Percentiles rank a stretch among this genome's conserved stretches.
Conservation (phyloP, 2,329 filamentous ascomycete species). For the Colletotrichum salicis region DNA sequence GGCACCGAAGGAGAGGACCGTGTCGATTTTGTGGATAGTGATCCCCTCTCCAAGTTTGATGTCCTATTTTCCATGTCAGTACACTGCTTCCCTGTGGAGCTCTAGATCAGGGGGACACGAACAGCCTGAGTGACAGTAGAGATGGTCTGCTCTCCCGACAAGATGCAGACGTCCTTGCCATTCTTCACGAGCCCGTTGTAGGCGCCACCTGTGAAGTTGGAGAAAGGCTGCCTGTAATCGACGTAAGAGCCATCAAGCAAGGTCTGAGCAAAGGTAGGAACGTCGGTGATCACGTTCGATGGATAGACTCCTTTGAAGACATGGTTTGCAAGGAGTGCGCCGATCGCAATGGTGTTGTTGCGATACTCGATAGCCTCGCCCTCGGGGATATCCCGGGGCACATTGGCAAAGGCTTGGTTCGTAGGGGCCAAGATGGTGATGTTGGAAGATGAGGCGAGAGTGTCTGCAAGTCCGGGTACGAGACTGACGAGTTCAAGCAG, state of each 20-base stretch:
- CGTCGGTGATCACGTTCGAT: slow-evolving; percentile 41
- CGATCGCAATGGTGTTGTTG: slow-evolving; percentile 45
- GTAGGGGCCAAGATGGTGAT: slow-evolving; percentile 49
- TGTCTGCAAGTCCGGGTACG: slow-evolving; percentile 43
- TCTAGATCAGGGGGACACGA: neutral
- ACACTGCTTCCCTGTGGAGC: neutral
- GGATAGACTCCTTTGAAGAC: slow-evolving; percentile 46
- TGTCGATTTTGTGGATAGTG: slow-evolving; percentile 46
- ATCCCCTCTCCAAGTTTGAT: slow-evolving; percentile 43
- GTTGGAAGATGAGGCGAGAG: slow-evolving; percentile 44
- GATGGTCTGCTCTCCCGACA: slow-evolving; percentile 46
- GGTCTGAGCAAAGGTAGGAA: slow-evolving; percentile 45
- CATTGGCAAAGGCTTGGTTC: slow-evolving; percentile 46
- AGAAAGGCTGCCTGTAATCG: slow-evolving; percentile 47
- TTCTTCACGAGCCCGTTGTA: slow-evolving; percentile 49
- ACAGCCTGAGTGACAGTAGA: slow-evolving; percentile 48
- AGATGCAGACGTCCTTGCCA: slow-evolving; percentile 43
- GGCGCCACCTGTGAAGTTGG: slow-evolving; percentile 49
- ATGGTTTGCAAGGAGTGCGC: slow-evolving; percentile 46
- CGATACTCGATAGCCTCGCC: slow-evolving; percentile 44
- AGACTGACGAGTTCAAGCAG: slow-evolving; percentile 39
- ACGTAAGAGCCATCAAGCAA: slow-evolving; percentile 44
- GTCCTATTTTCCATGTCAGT: slow-evolving; percentile 37
- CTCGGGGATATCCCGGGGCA: slow-evolving; percentile 46
- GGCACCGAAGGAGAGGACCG: slow-evolving; percentile 41